These are phyloP conservation scores for Sclerotinia borealis DNA, from an alignment of 2,329 filamentous ascomycete species.

Conservation along the genomic window DNA sequence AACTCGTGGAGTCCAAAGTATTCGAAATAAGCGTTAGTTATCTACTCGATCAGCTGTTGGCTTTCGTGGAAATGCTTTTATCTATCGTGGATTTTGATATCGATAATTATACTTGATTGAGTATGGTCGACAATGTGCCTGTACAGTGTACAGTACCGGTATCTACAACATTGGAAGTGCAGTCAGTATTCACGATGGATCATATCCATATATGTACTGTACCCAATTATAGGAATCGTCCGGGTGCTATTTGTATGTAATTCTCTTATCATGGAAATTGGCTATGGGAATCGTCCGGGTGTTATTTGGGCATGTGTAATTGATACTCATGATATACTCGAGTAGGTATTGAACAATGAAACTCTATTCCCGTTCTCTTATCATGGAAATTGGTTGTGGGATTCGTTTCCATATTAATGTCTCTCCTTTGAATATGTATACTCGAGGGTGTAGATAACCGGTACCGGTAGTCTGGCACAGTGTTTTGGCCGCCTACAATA, in stretches of 20 bases:
- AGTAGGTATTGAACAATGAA: too few relatives aligned
- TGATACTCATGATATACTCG: slow-evolving; percentile 19
- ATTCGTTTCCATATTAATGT: not conserved
- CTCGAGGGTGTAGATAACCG: too few relatives aligned
- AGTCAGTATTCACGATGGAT: slow-evolving; percentile 46
- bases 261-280: slow-evolving; percentile 11
- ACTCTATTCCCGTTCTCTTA: slow-evolving; percentile 31
- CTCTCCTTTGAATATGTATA: not conserved
- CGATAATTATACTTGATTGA: too few relatives aligned
- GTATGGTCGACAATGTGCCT: slow-evolving; percentile 54
- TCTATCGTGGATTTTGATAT: slow-evolving; percentile 61
- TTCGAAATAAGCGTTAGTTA: slow-evolving; percentile 59
- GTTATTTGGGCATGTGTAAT: slow-evolving; percentile 23
- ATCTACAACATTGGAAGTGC: slow-evolving; percentile 56
- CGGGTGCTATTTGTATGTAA: too few relatives aligned
- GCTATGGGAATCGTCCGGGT: slow-evolving; percentile 16
- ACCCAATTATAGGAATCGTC: slow-evolving; percentile 29
- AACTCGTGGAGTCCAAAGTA: slow-evolving; percentile 46
- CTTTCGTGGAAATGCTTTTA: slow-evolving; percentile 53
- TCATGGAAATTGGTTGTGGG: not conserved
- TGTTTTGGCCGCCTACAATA: too few relatives aligned
- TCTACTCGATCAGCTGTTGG: slow-evolving; percentile 56
- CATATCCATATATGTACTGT: too few relatives aligned
- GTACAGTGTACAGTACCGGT: too few relatives aligned
- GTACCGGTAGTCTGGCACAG: slow-evolving; percentile 24